Conservation (phyloP, 2,329 filamentous ascomycete species). For the Paraphaeosphaeria sporulosa region DNA sequence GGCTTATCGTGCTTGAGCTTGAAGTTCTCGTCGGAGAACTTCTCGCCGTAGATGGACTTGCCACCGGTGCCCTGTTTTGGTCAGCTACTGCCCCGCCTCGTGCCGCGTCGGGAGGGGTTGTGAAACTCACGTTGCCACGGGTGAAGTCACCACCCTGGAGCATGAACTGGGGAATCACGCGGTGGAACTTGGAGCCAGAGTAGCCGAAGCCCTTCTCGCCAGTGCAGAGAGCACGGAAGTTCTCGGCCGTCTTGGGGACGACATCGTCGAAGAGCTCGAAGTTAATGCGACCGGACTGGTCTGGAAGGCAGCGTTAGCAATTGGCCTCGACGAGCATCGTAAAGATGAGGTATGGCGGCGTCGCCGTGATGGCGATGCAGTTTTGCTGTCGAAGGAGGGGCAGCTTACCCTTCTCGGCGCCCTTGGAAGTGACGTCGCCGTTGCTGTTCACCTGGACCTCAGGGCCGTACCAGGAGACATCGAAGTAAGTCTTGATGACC, state of each 20-base stretch:
- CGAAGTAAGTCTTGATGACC: slow-evolving; percentile 78
- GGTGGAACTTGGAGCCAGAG: slow-evolving; percentile 85
- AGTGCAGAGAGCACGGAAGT: slow-evolving; percentile 87
- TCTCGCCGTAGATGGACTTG: slow-evolving; percentile 94
- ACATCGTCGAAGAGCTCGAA: slow-evolving; percentile 87
- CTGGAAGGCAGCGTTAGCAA: slow-evolving; percentile 55
- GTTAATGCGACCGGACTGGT: slow-evolving; percentile 79
- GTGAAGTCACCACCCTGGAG: slow-evolving; percentile 97
- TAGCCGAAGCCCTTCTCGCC: slow-evolving; percentile 84
- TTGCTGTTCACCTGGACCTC: slow-evolving; percentile 68
- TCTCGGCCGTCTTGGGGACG: slow-evolving; percentile 86
- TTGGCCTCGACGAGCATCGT: slow-evolving; percentile 14
- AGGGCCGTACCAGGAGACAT: slow-evolving; percentile 74
- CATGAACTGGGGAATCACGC: slow-evolving; percentile 93
- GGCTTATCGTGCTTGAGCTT: slow-evolving; percentile 73
- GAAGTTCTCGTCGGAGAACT: slow-evolving; percentile 96
- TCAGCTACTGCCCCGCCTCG: slow-evolving; percentile 25
- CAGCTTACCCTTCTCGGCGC: slow-evolving; percentile 66
- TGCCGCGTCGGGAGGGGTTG: slow-evolving; percentile 8
- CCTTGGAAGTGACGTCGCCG: slow-evolving; percentile 57
- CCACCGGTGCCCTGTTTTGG: slow-evolving; percentile 78
- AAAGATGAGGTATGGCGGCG: slow-evolving; percentile 21
- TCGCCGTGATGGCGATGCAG: slow-evolving; percentile 13
- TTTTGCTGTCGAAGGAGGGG: slow-evolving; percentile 18
- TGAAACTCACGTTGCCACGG: slow-evolving; percentile 78